Evolutionary conservation across 495 filamentous ascomycete genomes (phyloP).

Genomic region (Hapsidospora chrysogenum): DNA sequence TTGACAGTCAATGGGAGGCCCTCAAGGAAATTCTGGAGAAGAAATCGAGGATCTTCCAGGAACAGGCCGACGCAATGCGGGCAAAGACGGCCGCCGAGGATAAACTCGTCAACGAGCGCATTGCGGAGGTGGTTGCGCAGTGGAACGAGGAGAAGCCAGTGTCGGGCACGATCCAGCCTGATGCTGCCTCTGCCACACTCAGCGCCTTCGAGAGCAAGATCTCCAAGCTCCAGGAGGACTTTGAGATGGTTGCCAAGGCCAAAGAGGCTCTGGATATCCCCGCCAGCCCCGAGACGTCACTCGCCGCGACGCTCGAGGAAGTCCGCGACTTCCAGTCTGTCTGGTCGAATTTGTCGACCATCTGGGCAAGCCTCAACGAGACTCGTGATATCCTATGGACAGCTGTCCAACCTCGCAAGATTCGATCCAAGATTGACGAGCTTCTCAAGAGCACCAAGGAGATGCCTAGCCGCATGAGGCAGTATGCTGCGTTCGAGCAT

Average conservation of each 20-base stretch:
- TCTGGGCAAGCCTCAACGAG: constrained; percentile 94
- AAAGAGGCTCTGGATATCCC: constrained; percentile 93
- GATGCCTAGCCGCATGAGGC: constrained; percentile 97
- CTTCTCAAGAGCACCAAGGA: constrained; percentile 97
- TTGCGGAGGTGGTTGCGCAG: constrained; percentile 58
- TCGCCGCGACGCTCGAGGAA: constrained; percentile 75
- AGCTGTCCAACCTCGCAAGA: constrained; percentile 80
- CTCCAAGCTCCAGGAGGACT: constrained; percentile 65
- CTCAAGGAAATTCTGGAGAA: constrained; percentile 75
- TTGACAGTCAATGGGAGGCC: constrained; percentile 83
- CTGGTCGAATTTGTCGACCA: constrained; percentile 83
- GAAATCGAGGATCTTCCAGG: constrained; percentile 85
- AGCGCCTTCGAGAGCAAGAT: constrained; percentile 66
- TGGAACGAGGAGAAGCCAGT: constrained; percentile 97
- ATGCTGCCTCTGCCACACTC: constrained; percentile 66
- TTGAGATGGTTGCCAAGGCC: constrained; percentile 85
- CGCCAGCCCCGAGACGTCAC: constrained; percentile 53
- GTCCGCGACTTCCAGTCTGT: constrained; percentile 98
- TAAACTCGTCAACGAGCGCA: constrained; percentile 72
- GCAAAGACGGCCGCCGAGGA: constrained; percentile 96
- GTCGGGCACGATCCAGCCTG: constrained; percentile 78
- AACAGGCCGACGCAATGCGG: constrained; percentile 84
- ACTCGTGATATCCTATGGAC: constrained; percentile 84
- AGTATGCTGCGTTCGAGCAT: constrained; percentile 97
- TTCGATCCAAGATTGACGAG: constrained; percentile 72